phyloP scores from a whole-genome alignment of 176 grass and related monocot species.

The Aegilops sharonensis region DNA sequence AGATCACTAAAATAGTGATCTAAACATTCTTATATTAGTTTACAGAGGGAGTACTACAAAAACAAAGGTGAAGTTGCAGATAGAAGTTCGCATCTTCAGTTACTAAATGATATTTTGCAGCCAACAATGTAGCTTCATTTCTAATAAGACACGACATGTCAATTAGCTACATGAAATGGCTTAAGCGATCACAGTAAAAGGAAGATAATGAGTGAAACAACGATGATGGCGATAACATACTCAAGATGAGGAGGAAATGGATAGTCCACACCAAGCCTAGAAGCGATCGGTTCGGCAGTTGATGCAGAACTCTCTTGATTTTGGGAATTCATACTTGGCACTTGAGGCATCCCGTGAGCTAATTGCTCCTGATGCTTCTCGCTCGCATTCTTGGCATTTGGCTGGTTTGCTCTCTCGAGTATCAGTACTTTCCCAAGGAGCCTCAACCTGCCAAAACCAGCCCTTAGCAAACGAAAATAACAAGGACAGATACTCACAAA shows the following conservation, averaged over 20 bases:
- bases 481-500: not conserved
- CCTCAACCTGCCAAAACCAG: conserved; percentile 65
- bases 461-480: conserved; percentile 8
- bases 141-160: not conserved
- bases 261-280: conserved; percentile 86
- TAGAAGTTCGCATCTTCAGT: not conserved
- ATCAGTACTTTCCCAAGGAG: conserved; percentile 79
- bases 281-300: conserved; percentile 63
- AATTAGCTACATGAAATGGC: not conserved
- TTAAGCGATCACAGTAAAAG: not conserved
- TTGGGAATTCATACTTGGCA: conserved; percentile 27
- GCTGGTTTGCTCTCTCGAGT: conserved; percentile 62
- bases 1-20: too few species aligned
- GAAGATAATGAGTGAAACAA: not conserved
- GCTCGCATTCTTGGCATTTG: conserved; percentile 38
- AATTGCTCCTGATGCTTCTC: conserved; percentile 42
- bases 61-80: not conserved
- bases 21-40: too few species aligned
- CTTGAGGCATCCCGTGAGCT: conserved; percentile 15
- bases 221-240: conserved; percentile 39
- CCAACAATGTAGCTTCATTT: not conserved
- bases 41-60: not conserved
- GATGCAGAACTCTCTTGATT: conserved; percentile 42
- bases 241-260: conserved; percentile 89
- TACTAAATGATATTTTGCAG: not conserved